A percentile compares a stretch with the other conserved stretches of the same genome.
Conservation (phyloP, 106 monocot genomes). For the Allium sativum region DNA sequence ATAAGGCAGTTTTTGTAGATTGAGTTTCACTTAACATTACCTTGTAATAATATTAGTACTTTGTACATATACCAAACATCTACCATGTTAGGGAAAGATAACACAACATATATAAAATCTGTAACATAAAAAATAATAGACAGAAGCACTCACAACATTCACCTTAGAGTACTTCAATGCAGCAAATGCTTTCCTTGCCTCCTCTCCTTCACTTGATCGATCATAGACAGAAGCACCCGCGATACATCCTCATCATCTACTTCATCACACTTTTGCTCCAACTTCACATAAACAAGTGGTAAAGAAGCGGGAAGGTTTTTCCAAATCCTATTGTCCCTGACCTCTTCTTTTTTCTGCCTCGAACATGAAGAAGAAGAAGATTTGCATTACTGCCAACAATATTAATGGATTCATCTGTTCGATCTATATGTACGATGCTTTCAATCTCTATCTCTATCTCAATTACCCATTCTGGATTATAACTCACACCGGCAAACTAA, state of each 20-base stretch:
- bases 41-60: no score
- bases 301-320: no score
- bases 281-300: constrained; percentile 43
- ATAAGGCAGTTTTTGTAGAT: no score
- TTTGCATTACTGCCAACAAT: constrained; percentile 67
- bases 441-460: constrained; percentile 65
- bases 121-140: no score
- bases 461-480: constrained; percentile 59
- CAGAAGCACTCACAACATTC: no score
- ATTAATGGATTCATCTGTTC: constrained; percentile 35
- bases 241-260: constrained; percentile 68
- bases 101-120: no score
- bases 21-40: no score
- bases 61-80: no score
- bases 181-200: constrained; percentile 39
- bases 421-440: constrained; percentile 72
- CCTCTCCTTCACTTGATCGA: constrained; percentile 34
- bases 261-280: constrained; percentile 33
- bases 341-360: constrained; percentile 21
- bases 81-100: no score
- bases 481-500: constrained; percentile 58
- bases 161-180: constrained; percentile 47
- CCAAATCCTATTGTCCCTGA: constrained; percentile 11
- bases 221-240: constrained; percentile 39
- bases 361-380: constrained; percentile 1